Evolutionary conservation across 148 eudicot genomes (phyloP), one percentile per base, ranked within the genome.

Genomic region (Camellia granthamiana): DNA sequence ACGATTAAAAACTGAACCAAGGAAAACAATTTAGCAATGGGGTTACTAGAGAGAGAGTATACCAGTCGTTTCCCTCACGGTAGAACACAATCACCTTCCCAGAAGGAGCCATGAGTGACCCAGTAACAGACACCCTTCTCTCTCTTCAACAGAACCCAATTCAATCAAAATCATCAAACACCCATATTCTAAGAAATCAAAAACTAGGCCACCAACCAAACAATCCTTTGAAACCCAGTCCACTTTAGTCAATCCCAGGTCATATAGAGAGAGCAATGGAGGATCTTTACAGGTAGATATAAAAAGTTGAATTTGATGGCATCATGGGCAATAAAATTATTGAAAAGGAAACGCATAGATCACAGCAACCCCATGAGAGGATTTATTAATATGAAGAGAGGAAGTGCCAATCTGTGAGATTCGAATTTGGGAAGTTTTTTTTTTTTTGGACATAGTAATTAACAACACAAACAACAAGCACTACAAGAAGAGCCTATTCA

Each of bases 11-110:
- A 71, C 9, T 56, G 49, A 62, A 84, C 16, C 71, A 5, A 70
- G 66, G 66, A 72, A 19, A 71, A 16, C 3, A 77, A 67, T 46
- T 55, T 0, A 73, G 3, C 72, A 5, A 83, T 9, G 46, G 69
- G 67, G 46, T 62, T n/a, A 4, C 60, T 10, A 69, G 13, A 76
- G 71, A 78, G 74, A 83, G 67, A 64, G 58, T 30, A 19, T 95
- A 95, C 98, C 98, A 95, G 79, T 93, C 88, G 81, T 70, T 85
- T 55, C 90, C 97, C 82, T 90, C 93, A 52, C 87, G 91, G 75
- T 84, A 87, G 84, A 95, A 91, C 62, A 84, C 91, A 64, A 90
- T 85, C 60, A 80, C 83, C 84, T 85, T 94, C 69, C 90, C 87
- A 71, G 92, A 83, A 71, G 94, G 87, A 87, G 94, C 89, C 98